These are phyloP conservation scores for Colletotrichum siamense DNA, from an alignment of 2,329 filamentous ascomycete species.

Conservation along the genomic window DNA sequence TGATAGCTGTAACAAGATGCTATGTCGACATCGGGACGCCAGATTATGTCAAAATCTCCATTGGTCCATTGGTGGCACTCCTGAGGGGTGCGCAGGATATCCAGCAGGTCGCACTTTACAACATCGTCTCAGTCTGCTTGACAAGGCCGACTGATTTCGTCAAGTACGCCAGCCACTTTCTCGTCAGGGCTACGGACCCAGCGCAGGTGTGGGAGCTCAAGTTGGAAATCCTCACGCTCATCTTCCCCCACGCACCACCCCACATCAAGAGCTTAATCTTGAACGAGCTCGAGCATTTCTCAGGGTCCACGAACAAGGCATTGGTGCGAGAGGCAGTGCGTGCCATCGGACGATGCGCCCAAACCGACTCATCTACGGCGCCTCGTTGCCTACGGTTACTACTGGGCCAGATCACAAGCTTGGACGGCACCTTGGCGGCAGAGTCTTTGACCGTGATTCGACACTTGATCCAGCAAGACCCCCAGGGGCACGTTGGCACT, in stretches of 20 bases:
- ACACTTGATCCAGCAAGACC: slow-evolving; percentile 92
- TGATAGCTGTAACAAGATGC: slow-evolving; percentile 83
- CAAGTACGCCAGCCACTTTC: slow-evolving; percentile 86
- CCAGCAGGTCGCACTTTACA: slow-evolving; percentile 88
- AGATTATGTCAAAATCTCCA: slow-evolving; percentile 74
- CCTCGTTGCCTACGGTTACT: slow-evolving; percentile 83
- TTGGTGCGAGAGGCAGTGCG: slow-evolving; percentile 89
- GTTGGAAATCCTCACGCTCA: slow-evolving; percentile 85
- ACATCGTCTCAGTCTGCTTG: slow-evolving; percentile 92
- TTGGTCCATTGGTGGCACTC: slow-evolving; percentile 86
- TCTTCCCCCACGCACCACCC: slow-evolving; percentile 82
- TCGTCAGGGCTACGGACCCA: slow-evolving; percentile 80
- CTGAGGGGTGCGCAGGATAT: slow-evolving; percentile 86
- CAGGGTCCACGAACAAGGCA: slow-evolving; percentile 69
- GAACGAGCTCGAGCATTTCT: slow-evolving; percentile 94
- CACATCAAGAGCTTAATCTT: slow-evolving; percentile 86
- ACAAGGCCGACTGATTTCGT: slow-evolving; percentile 80
- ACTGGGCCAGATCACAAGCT: slow-evolving; percentile 84
- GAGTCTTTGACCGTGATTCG: slow-evolving; percentile 95
- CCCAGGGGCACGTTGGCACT: slow-evolving; percentile 79
- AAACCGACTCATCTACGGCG: slow-evolving; percentile 73
- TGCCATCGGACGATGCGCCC: slow-evolving; percentile 92
- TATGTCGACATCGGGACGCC: slow-evolving; percentile 85
- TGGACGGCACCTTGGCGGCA: slow-evolving; percentile 86
- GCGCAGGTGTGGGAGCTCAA: slow-evolving; percentile 89